A percentile compares a stretch with the other conserved stretches of the same genome.
phyloP scores from a whole-genome alignment of 495 filamentous ascomycete species.

The Daldinia concentrica region DNA sequence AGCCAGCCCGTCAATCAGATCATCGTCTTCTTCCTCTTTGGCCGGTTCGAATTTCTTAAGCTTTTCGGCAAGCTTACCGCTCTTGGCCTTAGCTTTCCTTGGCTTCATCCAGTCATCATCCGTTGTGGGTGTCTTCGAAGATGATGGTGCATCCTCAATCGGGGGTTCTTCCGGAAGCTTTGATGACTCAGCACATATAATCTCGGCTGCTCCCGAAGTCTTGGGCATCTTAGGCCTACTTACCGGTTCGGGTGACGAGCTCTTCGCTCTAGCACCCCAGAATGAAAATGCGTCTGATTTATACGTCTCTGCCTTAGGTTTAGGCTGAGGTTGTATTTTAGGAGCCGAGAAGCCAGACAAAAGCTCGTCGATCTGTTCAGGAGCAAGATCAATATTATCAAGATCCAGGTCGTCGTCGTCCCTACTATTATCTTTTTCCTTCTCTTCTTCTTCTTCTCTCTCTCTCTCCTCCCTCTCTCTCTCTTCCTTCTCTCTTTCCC shows the following conservation, averaged over 20 bases:
- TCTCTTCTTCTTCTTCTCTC: conserved; percentile 24
- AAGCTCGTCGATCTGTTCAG: conserved; percentile 52
- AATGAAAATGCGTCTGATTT: conserved; percentile 55
- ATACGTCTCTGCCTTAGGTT: conserved; percentile 30
- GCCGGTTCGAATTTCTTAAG: conserved; percentile 62
- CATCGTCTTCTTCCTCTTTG: conserved; percentile 47
- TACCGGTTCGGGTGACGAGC: conserved; percentile 43
- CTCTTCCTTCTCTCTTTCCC: conserved; percentile 34
- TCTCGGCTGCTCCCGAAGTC: conserved; percentile 42
- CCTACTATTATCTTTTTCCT: conserved; percentile 19
- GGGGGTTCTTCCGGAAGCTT: conserved; percentile 51
- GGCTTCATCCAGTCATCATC: conserved; percentile 48
- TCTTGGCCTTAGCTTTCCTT: conserved; percentile 53
- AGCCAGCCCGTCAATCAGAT: conserved; percentile 38
- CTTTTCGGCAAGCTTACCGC: conserved; percentile 61
- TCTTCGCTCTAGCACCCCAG: conserved; percentile 56
- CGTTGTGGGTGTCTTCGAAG: conserved; percentile 37
- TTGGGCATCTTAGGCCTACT: conserved; percentile 16
- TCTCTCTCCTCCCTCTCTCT: conserved; percentile 15
- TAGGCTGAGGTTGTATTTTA: conserved; percentile 31
- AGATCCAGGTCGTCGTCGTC: conserved; percentile 48
- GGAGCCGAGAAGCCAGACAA: conserved; percentile 43
- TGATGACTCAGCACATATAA: conserved; percentile 54
- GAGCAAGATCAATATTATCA: conserved; percentile 50
- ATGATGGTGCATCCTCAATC: conserved; percentile 47